phyloP scores from a whole-genome alignment of 805 yeast genomes.

The Torulaspora indica region DNA sequence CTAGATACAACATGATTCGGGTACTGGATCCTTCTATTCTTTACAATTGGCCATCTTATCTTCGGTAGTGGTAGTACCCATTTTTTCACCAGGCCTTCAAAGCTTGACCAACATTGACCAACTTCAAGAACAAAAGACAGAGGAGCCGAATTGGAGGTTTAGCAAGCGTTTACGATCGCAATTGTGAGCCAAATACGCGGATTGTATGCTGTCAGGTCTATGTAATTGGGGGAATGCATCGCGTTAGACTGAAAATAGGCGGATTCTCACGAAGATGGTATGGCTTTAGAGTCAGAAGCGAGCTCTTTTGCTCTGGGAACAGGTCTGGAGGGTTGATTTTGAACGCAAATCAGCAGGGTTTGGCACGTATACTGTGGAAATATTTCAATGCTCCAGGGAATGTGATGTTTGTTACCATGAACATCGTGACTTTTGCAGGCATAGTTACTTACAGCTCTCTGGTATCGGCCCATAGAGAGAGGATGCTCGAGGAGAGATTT shows the following conservation, averaged over 20 bases:
- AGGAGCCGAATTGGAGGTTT: neutral
- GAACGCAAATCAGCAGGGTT: slow-evolving; percentile 9
- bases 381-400: slow-evolving; percentile 41
- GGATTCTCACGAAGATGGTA: slow-evolving; percentile 11
- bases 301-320: slow-evolving; percentile 6
- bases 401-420: slow-evolving; percentile 37
- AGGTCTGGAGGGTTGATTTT: slow-evolving; percentile 12
- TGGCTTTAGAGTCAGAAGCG: slow-evolving; percentile 6
- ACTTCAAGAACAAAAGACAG: neutral
- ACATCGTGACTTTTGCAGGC: slow-evolving; percentile 35
- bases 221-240: slow-evolving; percentile 11
- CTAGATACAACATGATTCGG: slow-evolving; percentile 28
- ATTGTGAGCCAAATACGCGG: neutral
- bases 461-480: slow-evolving; percentile 18
- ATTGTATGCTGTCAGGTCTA: slow-evolving; percentile 2
- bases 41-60: neutral
- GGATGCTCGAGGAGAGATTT: slow-evolving; percentile 9
- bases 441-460: slow-evolving; percentile 34
- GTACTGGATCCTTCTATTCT: neutral
- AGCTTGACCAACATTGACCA: neutral
- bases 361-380: slow-evolving; percentile 32
- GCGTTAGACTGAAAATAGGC: slow-evolving; percentile 5
- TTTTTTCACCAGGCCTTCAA: neutral
- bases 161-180: neutral
- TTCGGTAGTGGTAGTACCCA: neutral